Evolutionary conservation across 2,329 filamentous ascomycete species (phyloP).

Genomic region (Phialophora verrucosa): DNA sequence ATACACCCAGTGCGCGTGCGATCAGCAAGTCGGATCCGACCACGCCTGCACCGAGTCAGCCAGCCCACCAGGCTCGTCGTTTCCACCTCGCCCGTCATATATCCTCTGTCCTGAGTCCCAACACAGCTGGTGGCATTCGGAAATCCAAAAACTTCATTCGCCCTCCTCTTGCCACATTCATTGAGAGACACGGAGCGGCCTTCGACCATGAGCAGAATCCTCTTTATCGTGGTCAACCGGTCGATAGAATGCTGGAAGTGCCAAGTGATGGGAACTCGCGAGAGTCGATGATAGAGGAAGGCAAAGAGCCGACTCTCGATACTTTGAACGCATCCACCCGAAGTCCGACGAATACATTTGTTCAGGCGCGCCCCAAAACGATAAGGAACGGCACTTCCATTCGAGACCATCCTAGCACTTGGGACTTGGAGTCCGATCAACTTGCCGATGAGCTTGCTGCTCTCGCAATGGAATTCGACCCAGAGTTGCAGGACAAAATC

Average conservation of each 20-base stretch:
- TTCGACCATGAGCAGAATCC: slow-evolving; percentile 23
- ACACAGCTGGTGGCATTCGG: slow-evolving; percentile 27
- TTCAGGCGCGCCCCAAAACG: slow-evolving; percentile 21
- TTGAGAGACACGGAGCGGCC: slow-evolving; percentile 31
- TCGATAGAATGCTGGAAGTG: slow-evolving; percentile 28
- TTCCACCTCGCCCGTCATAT: slow-evolving; percentile 38
- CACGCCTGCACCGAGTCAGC: slow-evolving; percentile 16
- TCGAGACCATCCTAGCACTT: slow-evolving; percentile 46
- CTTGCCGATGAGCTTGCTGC: slow-evolving; percentile 51
- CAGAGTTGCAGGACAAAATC: slow-evolving; percentile 32
- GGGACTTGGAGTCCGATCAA: slow-evolving; percentile 51
- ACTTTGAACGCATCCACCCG: slow-evolving; percentile 43
- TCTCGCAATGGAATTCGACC: slow-evolving; percentile 51
- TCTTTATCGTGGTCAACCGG: slow-evolving; percentile 24
- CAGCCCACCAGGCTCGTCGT: slow-evolving; percentile 20
- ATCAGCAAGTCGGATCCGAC: slow-evolving; percentile 19
- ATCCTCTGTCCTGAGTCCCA: slow-evolving; percentile 26
- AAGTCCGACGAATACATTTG: slow-evolving; percentile 43
- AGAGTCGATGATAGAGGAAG: neutral
- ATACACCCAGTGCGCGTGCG: neutral
- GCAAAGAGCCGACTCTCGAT: slow-evolving; percentile 17
- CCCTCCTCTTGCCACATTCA: slow-evolving; percentile 38
- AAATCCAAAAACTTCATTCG: slow-evolving; percentile 33
- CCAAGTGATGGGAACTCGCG: neutral
- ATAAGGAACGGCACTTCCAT: slow-evolving; percentile 45